These are phyloP conservation scores for Dendrothele bispora DNA, from an alignment of 768 basidiomycete species.

Conservation along the genomic window DNA sequence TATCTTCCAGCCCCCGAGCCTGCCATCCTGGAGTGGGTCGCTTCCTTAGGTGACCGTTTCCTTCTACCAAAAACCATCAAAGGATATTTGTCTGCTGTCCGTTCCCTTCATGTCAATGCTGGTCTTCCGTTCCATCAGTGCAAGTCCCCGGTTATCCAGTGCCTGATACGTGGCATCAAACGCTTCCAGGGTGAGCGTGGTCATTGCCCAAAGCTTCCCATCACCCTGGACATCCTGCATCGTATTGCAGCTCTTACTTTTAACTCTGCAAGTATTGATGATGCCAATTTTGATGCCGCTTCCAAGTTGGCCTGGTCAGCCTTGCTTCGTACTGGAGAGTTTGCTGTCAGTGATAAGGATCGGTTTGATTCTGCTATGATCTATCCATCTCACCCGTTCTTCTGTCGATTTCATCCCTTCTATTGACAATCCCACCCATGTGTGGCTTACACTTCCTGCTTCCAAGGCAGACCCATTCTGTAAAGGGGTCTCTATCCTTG, in stretches of 20 bases:
- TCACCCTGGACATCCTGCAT: conserved; percentile 11
- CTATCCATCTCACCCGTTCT: too few relatives aligned
- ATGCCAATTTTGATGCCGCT: conserved; percentile 11
- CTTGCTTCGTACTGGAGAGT: conserved; percentile 11
- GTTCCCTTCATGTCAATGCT: conserved; percentile 28
- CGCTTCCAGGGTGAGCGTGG: conserved; percentile 26
- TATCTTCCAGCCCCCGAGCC: conserved; percentile 9
- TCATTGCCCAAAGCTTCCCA: conserved; percentile 25
- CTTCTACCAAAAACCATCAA: too few relatives aligned
- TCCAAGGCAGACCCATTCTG: conserved; percentile 39
- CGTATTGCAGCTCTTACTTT: background rate
- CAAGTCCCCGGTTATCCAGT: conserved; percentile 23
- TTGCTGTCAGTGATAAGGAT: conserved; percentile 8
- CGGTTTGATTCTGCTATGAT: conserved; percentile 9
- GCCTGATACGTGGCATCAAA: conserved; percentile 32
- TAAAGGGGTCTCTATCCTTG: conserved; percentile 19
- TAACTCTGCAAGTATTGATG: background rate
- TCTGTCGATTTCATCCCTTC: too few relatives aligned
- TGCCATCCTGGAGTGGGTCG: conserved; percentile 13
- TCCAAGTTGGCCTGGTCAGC: conserved; percentile 12
- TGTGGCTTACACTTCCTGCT: conserved; percentile 26
- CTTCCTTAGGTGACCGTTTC: conserved; percentile 4
- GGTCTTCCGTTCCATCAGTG: conserved; percentile 22
- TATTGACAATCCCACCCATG: conserved; percentile 20
- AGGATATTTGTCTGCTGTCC: conserved; percentile 18